These are phyloP conservation scores for Paramecium tetraurelia DNA, from an alignment of 73 alveolate genomes.

Conservation along the genomic window DNA sequence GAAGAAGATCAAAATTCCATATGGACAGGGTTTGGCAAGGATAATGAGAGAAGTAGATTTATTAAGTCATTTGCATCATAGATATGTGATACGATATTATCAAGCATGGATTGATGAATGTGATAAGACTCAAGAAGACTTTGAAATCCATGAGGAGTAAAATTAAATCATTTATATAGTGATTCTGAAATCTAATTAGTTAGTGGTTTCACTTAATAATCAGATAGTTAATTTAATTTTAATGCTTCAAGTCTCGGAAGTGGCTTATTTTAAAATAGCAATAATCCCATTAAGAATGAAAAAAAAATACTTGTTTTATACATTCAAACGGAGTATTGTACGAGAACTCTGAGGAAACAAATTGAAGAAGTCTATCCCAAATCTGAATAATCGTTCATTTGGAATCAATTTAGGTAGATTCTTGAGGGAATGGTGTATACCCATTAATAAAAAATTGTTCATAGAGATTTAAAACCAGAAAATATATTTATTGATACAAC, in stretches of 20 bases:
- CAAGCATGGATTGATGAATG: slow-evolving; percentile 65
- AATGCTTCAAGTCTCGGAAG: not conserved
- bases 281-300: not conserved
- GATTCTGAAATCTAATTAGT: slow-evolving; percentile 41
- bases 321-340: slow-evolving; percentile 53
- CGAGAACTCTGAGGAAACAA: slow-evolving; percentile 28
- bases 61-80: slow-evolving; percentile 51
- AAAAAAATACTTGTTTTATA: slow-evolving; percentile 18
- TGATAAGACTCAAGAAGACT: slow-evolving; percentile 20
- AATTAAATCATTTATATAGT: not conserved
- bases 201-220: slow-evolving; percentile 6
- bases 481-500: slow-evolving; percentile 57
- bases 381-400: slow-evolving; percentile 22
- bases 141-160: slow-evolving; percentile 15
- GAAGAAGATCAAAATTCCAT: slow-evolving; percentile 45
- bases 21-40: slow-evolving; percentile 43
- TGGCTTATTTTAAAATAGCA: not conserved
- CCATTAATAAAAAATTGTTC: slow-evolving; percentile 51
- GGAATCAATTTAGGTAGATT: slow-evolving; percentile 54
- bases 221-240: slow-evolving; percentile 2
- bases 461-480: slow-evolving; percentile 65
- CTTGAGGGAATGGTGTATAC: slow-evolving; percentile 50
- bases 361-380: slow-evolving; percentile 31
- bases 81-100: slow-evolving; percentile 56
- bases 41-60: slow-evolving; percentile 63